Conservation (phyloP, 176 grass and related monocot genomes). For the Eragrostis nindensis region DNA sequence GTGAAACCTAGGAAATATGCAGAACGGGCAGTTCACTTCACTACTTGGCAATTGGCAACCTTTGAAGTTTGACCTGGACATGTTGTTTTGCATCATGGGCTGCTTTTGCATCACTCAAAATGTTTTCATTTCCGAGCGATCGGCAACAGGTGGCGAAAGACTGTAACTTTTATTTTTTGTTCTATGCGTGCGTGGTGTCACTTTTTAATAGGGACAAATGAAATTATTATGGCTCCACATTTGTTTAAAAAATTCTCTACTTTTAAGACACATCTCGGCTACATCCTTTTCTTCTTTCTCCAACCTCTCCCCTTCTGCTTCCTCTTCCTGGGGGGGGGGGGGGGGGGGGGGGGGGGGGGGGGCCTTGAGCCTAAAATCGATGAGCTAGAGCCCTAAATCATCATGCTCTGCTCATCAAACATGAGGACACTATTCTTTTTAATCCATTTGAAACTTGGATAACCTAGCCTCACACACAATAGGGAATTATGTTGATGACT, state of each 20-base stretch:
- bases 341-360: too few relatives aligned
- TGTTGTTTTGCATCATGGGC: not conserved
- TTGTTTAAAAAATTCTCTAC: not conserved
- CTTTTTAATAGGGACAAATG: not conserved
- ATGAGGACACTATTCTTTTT: too few relatives aligned
- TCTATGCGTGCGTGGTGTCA: constrained; percentile 26
- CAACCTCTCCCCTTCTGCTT: too few relatives aligned
- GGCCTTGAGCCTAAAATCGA: too few relatives aligned
- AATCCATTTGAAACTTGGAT: too few relatives aligned
- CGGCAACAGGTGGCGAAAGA: constrained; percentile 32
- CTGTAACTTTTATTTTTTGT: constrained; percentile 20
- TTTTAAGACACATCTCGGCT: too few relatives aligned
- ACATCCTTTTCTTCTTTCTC: too few relatives aligned
- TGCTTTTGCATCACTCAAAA: constrained; percentile 43
- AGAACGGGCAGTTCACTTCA: constrained; percentile 5
- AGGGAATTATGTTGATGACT: too few relatives aligned
- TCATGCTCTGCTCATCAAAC: too few relatives aligned
- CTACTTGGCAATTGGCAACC: constrained; percentile 22
- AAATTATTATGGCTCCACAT: not conserved
- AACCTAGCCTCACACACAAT: too few relatives aligned
- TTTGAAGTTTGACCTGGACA: constrained; percentile 24
- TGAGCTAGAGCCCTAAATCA: too few relatives aligned
- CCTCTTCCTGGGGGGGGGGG: too few relatives aligned
- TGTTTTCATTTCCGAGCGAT: constrained; percentile 29
- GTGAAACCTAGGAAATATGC: not conserved